These are phyloP conservation scores for Cavenderia fasciculata DNA, from an alignment of 78 protist species.

Conservation along the genomic window DNA sequence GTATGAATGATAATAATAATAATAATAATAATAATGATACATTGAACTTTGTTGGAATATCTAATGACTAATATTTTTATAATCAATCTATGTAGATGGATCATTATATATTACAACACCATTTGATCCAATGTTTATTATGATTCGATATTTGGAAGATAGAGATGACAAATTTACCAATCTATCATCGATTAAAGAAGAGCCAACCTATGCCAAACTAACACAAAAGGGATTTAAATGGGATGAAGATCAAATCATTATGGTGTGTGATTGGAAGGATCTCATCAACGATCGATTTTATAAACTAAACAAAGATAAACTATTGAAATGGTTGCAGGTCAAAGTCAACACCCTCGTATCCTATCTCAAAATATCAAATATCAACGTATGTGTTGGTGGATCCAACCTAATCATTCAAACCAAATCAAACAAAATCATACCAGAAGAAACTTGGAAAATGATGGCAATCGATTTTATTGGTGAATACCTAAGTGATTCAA, in stretches of 20 bases:
- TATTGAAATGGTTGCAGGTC: conserved; percentile 48
- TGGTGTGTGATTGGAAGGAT: conserved; percentile 42
- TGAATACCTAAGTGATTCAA: conserved; percentile 13
- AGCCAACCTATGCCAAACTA: not conserved
- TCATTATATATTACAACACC: conserved; percentile 43
- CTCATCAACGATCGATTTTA: conserved; percentile 2
- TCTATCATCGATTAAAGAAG: conserved; percentile 6
- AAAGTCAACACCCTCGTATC: conserved; percentile 1
- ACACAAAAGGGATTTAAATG: not conserved
- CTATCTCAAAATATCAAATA: conserved; percentile 6
- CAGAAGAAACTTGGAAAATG: not conserved
- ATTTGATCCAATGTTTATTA: conserved; percentile 50
- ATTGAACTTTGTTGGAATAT: not conserved
- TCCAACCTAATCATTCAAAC: not conserved
- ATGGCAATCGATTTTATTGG: conserved; percentile 57
- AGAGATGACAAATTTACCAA: not conserved
- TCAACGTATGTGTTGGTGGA: conserved; percentile 3
- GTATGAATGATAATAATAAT: not conserved
- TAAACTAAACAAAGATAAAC: conserved; percentile 6
- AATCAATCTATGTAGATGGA: too few species aligned
- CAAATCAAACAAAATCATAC: not conserved
- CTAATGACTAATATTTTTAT: too few species aligned
- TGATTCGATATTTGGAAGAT: conserved; percentile 36
- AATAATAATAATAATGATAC: not conserved
- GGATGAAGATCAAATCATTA: conserved; percentile 1